Conservation (phyloP, 345 rosid species). For the Clarkia xantiana region DNA sequence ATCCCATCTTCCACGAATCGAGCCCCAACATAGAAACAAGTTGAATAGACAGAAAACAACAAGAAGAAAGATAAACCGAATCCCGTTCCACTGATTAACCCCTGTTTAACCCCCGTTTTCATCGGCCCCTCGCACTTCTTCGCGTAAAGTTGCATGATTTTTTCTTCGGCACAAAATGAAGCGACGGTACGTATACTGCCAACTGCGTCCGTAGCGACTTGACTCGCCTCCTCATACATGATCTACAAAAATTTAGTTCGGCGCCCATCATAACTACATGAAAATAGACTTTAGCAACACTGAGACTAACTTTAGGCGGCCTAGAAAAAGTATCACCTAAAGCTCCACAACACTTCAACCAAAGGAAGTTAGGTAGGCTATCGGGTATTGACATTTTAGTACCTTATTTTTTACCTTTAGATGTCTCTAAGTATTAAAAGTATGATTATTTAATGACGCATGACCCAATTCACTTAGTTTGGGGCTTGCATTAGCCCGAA, state of each 20-base stretch:
- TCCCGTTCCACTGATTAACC: conserved; percentile 54
- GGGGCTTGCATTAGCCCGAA: too few species aligned
- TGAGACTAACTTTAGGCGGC: too few species aligned
- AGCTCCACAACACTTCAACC: too few species aligned
- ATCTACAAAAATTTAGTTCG: conserved; percentile 33
- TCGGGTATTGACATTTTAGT: too few species aligned
- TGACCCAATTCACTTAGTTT: too few species aligned
- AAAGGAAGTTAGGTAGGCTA: too few species aligned
- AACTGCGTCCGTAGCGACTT: conserved; percentile 85
- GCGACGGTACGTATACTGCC: conserved; percentile 85
- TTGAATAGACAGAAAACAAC: conserved; percentile 37
- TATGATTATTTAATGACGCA: too few species aligned
- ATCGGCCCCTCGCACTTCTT: conserved; percentile 72
- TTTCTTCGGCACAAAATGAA: conserved; percentile 81
- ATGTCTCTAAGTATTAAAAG: too few species aligned
- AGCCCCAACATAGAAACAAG: conserved; percentile 71
- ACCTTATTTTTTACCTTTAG: too few species aligned
- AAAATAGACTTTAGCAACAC: too few species aligned
- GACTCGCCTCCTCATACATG: conserved; percentile 88
- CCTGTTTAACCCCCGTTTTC: conserved; percentile 55
- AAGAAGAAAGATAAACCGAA: conserved; percentile 56
- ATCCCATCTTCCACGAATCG: conserved; percentile 38
- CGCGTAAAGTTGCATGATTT: conserved; percentile 56
- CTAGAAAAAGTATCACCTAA: too few species aligned
- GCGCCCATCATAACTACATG: too few species aligned